A percentile compares a stretch with the other conserved stretches of the same genome.
Conservation (phyloP, 208 protist genomes). For the Acanthamoeba sp. region DNA sequence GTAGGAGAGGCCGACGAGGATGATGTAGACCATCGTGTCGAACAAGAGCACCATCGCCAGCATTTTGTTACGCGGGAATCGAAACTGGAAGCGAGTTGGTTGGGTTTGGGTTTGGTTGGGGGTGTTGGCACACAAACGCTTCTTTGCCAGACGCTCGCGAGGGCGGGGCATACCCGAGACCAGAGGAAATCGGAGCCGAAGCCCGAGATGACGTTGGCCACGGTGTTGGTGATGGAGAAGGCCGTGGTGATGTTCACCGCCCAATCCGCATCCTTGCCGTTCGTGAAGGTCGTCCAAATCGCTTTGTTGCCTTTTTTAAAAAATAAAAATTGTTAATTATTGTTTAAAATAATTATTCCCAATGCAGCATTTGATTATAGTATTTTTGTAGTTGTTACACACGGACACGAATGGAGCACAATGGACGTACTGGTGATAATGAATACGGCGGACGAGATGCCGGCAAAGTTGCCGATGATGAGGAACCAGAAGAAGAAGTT, state of each 20-base stretch:
- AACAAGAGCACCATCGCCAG: not conserved
- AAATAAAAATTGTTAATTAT: not conserved
- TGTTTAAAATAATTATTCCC: not conserved
- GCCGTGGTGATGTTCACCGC: constrained; percentile 32
- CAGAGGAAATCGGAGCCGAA: not conserved
- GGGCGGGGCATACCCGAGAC: not conserved
- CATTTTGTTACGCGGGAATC: not conserved
- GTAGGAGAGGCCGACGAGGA: constrained; percentile 17
- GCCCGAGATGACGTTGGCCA: constrained; percentile 14
- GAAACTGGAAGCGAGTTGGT: not conserved
- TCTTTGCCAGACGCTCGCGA: not conserved
- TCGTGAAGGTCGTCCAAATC: constrained; percentile 29
- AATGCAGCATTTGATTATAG: too few species aligned
- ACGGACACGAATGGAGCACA: too few species aligned
- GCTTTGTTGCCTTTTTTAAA: not conserved
- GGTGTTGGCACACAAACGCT: too few species aligned
- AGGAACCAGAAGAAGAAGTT: constrained; percentile 53
- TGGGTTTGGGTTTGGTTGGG: too few species aligned
- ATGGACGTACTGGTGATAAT: too few species aligned
- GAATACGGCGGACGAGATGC: constrained; percentile 12
- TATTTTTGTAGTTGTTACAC: too few species aligned
- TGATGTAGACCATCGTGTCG: not conserved
- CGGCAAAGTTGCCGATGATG: not conserved
- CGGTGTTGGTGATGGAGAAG: constrained; percentile 36
- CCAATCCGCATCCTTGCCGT: constrained; percentile 1